phyloP scores from a whole-genome alignment of 805 yeast species.

The Zygoascus ofunaensis region DNA sequence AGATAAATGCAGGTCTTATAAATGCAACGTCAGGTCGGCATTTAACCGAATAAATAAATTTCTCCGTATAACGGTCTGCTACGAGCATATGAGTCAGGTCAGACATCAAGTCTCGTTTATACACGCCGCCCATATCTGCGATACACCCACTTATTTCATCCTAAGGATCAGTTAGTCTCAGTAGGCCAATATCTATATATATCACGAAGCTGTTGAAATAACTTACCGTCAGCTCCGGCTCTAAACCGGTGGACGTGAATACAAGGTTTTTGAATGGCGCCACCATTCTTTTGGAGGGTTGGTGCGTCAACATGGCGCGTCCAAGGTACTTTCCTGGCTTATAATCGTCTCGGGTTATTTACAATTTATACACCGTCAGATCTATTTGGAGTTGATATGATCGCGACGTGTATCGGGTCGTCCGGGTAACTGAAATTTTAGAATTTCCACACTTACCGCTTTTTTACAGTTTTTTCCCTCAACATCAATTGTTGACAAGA shows the following conservation, averaged over 20 bases:
- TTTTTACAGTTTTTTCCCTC: too few species aligned
- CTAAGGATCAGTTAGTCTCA: slow-evolving; percentile 4
- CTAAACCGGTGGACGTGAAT: slow-evolving; percentile 18
- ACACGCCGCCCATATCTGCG: slow-evolving; percentile 39
- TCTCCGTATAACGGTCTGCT: slow-evolving; percentile 43
- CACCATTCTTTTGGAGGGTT: not conserved
- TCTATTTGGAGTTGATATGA: too few species aligned
- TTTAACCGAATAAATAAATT: slow-evolving; percentile 42
- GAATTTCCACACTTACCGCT: too few species aligned
- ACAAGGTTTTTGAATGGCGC: slow-evolving; percentile 13
- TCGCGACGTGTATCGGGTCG: too few species aligned
- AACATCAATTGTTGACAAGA: too few species aligned
- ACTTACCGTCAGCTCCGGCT: slow-evolving; percentile 14
- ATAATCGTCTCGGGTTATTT: too few species aligned
- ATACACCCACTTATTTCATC: slow-evolving; percentile 30
- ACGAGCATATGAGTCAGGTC: slow-evolving; percentile 46
- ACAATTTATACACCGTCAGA: too few species aligned
- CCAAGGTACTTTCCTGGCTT: too few species aligned
- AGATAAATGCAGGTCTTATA: slow-evolving; percentile 39
- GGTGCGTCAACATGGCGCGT: not conserved
- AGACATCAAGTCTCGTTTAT: slow-evolving; percentile 39
- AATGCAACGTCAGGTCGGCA: slow-evolving; percentile 45
- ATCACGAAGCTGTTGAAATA: not conserved
- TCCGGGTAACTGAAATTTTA: too few species aligned
- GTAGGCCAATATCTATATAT: not conserved